Percentiles rank a stretch among this genome's conserved stretches.
Evolutionary conservation across 768 basidiomycete genomes (phyloP).

Genomic region (Mycena haematopus): DNA sequence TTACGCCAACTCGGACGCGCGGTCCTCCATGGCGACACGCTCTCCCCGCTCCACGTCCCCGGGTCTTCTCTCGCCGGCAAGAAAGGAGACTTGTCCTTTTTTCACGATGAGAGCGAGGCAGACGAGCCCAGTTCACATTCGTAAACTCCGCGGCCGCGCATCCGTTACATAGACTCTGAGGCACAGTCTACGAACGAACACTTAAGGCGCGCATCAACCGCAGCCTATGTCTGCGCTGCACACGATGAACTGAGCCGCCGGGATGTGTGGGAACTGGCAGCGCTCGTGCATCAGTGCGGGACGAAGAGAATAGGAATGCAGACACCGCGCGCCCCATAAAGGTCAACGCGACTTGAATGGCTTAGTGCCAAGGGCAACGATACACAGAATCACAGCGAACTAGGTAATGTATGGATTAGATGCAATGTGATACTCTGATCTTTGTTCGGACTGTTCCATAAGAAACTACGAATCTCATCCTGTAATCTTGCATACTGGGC

Average conservation of each 20-base stretch:
- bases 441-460: too few species aligned
- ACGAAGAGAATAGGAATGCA: not conserved
- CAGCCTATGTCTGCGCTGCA: conserved; percentile 9
- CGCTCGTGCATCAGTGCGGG: conserved; percentile 10
- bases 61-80: not conserved
- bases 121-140: not conserved
- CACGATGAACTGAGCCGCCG: conserved; percentile 12
- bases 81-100: not conserved
- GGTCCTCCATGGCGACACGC: conserved; percentile 1
- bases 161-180: not conserved
- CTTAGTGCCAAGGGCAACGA: conserved; percentile 2
- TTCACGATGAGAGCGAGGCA: not conserved
- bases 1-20: conserved; percentile 9
- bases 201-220: conserved; percentile 19
- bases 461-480: too few species aligned
- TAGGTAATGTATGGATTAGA: conserved; percentile 8
- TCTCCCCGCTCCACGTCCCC: conserved; percentile 9
- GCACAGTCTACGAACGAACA: not conserved
- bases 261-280: conserved; percentile 19
- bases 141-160: not conserved
- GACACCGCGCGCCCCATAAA: not conserved
- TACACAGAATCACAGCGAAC: not conserved
- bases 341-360: conserved; percentile 8
- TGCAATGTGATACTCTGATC: conserved; percentile 16
- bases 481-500: too few species aligned